A percentile compares a stretch with the other conserved stretches of the same genome.
Conservation (phyloP, 2,329 filamentous ascomycete species). For the Dactylonectria macrodidyma region DNA sequence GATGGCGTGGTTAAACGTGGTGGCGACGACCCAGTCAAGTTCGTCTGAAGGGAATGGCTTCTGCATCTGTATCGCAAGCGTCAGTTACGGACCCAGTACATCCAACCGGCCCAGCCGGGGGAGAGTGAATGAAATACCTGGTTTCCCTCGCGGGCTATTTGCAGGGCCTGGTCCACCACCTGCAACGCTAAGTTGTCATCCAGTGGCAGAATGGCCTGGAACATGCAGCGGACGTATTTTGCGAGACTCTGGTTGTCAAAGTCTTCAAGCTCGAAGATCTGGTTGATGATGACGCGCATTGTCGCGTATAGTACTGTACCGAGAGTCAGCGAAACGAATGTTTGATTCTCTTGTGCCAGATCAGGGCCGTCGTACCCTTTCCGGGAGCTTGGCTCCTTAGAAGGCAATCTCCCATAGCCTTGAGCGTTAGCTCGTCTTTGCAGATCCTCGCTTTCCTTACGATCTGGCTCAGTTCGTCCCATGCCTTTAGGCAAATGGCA, state of each 20-base stretch:
- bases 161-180: conserved; percentile 75
- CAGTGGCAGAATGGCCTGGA: conserved; percentile 75
- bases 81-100: conserved; percentile 3
- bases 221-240: conserved; percentile 84
- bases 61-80: conserved; percentile 48
- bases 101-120: not conserved
- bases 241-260: conserved; percentile 74
- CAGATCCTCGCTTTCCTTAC: conserved; percentile 67
- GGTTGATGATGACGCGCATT: conserved; percentile 79
- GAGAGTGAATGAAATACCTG: conserved; percentile 54
- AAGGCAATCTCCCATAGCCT: conserved; percentile 77
- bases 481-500: conserved; percentile 75
- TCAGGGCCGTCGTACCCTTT: conserved; percentile 60
- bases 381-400: conserved; percentile 68
- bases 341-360: not conserved
- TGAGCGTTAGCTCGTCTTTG: conserved; percentile 64
- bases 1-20: conserved; percentile 78
- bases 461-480: conserved; percentile 75
- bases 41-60: conserved; percentile 75
- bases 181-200: conserved; percentile 70
- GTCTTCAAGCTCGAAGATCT: conserved; percentile 70
- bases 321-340: conserved; percentile 12
- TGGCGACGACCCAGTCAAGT: conserved; percentile 82
- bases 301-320: conserved; percentile 64
- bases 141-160: conserved; percentile 65